Base-by-base conservation (phyloP, 495 filamentous ascomycete genomes). In the Haplographium delicatum region DNA sequence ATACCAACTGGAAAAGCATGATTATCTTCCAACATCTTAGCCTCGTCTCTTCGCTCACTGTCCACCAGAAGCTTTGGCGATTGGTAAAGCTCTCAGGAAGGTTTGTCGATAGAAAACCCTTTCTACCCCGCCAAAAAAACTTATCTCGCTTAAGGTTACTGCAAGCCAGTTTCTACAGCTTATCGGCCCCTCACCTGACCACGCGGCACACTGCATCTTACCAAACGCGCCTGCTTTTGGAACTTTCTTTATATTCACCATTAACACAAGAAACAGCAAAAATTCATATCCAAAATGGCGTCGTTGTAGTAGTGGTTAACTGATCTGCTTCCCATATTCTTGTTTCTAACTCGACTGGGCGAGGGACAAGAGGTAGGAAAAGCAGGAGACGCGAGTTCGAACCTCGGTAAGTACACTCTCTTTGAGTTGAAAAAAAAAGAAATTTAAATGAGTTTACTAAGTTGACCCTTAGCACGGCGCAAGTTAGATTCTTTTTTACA, bases 281-380 rank as follows among this genome's bases (percentile, higher is more conserved):
- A 41, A 8, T n/a, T 9, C 27, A n/a, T n/a, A n/a, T n/a, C n/a
- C n/a, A 24, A 28, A 11, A 30, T 34, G 23, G 51, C 47, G 23
- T 45, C 16, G 31, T 54, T 51, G 42, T 47, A 55, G 56, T 57
- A 57, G 56, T 60, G 57, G 57, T 60, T 59, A 60, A 60, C 57
- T 50, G 16, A 53, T 60, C 58, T 50, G 49, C 53, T 60, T 57
- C 58, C 58, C 58, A 60, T 22, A 20, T 16, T n/a, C 15, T 8
- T 15, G 30, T 39, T 7, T 39, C 35, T 39, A 5, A 31, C 28
- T 13, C 6, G 35, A 39, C 7, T 19, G 35, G 35, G 18, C 22
- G 22, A 3, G 15, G 35, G n/a, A 19, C 22, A 39, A 3, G 15
- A 19, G n/a, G 10, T 39, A 35, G 16, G 47, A 22, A 33, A 24